Evolutionary conservation across 257 asterid species (phyloP).

Genomic region (Solanum neorickii): DNA sequence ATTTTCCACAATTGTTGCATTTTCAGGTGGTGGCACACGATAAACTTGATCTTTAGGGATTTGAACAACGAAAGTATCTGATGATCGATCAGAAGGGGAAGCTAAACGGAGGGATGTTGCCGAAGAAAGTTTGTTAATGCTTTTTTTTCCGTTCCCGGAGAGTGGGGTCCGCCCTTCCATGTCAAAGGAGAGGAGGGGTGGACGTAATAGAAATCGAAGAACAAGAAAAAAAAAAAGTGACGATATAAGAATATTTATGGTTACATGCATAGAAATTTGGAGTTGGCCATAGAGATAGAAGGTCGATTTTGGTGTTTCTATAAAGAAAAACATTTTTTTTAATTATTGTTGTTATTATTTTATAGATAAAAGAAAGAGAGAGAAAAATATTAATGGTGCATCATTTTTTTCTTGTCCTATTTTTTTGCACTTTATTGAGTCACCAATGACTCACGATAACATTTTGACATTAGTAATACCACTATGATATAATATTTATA

Average conservation of each 20-base stretch:
- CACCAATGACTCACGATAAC: neutral
- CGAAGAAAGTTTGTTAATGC: neutral
- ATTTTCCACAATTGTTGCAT: conserved; percentile 41
- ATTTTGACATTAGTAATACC: neutral
- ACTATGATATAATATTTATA: neutral
- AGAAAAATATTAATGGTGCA: neutral
- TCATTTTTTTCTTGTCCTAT: neutral
- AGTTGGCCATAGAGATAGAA: neutral
- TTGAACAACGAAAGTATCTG: conserved; percentile 47
- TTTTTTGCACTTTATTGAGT: neutral
- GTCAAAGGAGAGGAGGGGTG: conserved; percentile 41
- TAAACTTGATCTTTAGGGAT: conserved; percentile 67
- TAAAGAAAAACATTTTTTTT: neutral
- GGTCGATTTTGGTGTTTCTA: neutral
- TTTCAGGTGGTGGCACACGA: conserved; percentile 56
- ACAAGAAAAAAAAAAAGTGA: neutral
- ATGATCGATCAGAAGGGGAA: neutral
- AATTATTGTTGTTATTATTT: neutral
- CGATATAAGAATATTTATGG: neutral
- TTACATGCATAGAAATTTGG: conserved; percentile 26
- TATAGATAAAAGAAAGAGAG: neutral
- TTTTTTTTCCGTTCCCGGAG: neutral
- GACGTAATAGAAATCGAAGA: neutral
- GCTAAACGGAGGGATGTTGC: neutral
- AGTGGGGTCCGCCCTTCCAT: conserved; percentile 68